Evolutionary conservation across 202 grass and related monocot species (phyloP), one percentile per base, ranked within the genome.

Genomic region (Panicum virgatum): DNA sequence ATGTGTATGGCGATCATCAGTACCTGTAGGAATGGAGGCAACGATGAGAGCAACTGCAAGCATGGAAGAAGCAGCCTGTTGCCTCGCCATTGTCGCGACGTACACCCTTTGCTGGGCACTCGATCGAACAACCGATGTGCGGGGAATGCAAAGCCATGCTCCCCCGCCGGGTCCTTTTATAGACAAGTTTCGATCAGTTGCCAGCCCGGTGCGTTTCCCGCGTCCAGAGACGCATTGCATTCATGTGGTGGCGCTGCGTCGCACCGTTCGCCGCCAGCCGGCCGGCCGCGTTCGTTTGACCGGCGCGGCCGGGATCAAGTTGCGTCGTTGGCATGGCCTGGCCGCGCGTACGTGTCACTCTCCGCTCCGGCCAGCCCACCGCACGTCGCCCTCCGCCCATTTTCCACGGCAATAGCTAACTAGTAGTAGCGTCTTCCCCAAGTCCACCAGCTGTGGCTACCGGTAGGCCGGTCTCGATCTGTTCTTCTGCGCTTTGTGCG

Each of bases 1-100:
- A 53, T 54, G 19, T 54, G 19, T 15, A 62, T 19, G 26, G 19
- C 32, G 32, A 34, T 34, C 32, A 34, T 46, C 1, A 27, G 29
- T 84, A 89, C 87, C 40, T 39, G 44, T 81, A 39, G 82, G 82
- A 70, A 29, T 25, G 27, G 56, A 47, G 11, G 82, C 71, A 65
- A 85, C 19, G 64, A 89, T 29, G 12, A 85, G 64, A 65, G 77
- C 82, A 85, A 50, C 11, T 3, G 63, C 65, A 20, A 89, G 6
- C 87, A 65, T 48, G 36, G 87, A 89, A 46, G 76, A 89, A 46
- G 76, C 69, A 57, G 29, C 52, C 20, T 27, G 46, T 3, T 62
- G 53, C 37, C 23, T 60, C 12, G 76, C 76, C 86, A 84, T 88
- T 66, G 37, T n/a, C 7, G 48, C 4, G 1, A 6, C n/a, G n/a